These are phyloP conservation scores for Poa annua DNA, from an alignment of 176 grass and related monocot species.

Conservation along the genomic window DNA sequence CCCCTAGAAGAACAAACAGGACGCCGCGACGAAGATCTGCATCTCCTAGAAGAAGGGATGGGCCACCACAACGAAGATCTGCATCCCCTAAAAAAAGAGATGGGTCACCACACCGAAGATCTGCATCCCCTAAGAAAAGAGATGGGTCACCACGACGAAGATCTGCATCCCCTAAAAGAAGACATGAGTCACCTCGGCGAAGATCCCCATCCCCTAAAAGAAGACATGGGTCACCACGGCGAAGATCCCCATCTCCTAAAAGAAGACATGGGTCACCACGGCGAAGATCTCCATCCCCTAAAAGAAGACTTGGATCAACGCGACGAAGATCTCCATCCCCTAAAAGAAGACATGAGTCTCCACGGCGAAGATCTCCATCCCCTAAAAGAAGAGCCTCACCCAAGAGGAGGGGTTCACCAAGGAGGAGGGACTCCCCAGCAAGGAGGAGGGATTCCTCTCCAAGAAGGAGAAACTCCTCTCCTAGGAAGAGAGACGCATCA, in stretches of 20 bases:
- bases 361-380: background rate
- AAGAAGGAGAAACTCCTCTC: slow-evolving; percentile 41
- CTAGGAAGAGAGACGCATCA: slow-evolving; percentile 44
- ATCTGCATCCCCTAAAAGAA: slow-evolving; percentile 56
- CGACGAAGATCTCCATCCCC: slow-evolving; percentile 50
- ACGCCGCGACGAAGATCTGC: background rate
- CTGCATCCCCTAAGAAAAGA: slow-evolving; percentile 19
- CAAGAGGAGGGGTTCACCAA: slow-evolving; percentile 34
- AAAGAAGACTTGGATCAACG: slow-evolving; percentile 47
- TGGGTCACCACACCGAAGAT: background rate
- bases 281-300: background rate
- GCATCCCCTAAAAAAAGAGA: slow-evolving; percentile 46
- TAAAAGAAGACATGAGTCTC: slow-evolving; percentile 36
- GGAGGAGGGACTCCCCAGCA: slow-evolving; percentile 33
- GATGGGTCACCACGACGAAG: slow-evolving; percentile 27
- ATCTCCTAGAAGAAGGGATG: slow-evolving; percentile 25
- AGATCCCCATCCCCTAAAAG: slow-evolving; percentile 27
- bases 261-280: slow-evolving; percentile 22
- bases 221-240: slow-evolving; percentile 45
- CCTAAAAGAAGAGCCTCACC: slow-evolving; percentile 28
- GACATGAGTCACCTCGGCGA: background rate
- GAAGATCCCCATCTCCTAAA: slow-evolving; percentile 53
- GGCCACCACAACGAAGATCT: slow-evolving; percentile 34
- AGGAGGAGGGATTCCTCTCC: slow-evolving; percentile 34
- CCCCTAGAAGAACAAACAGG: slow-evolving; percentile 42